Conservation (phyloP, 2,329 filamentous ascomycete species). For the Aureobasidium melanogenum region DNA sequence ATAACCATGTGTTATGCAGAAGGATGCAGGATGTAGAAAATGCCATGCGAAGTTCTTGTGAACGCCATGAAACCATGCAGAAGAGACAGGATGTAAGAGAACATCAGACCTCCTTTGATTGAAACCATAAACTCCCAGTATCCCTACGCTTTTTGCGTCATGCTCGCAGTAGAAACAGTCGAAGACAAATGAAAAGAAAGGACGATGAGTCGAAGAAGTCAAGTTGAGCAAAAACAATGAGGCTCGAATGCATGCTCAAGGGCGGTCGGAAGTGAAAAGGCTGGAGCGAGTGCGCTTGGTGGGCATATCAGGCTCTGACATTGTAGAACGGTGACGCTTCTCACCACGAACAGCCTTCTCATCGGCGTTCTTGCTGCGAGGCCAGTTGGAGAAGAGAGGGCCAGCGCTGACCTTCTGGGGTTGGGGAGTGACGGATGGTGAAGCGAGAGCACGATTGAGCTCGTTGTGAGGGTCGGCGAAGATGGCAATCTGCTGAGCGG, state of each 20-base stretch:
- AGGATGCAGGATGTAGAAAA: neutral
- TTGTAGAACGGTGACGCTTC: neutral
- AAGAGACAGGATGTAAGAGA: neutral
- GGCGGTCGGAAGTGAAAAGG: neutral
- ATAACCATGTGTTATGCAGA: neutral
- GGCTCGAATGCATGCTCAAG: neutral
- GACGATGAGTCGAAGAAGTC: neutral
- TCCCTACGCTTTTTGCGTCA: neutral
- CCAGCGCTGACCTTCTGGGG: conserved; percentile 23
- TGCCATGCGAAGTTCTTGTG: neutral
- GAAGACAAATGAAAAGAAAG: neutral
- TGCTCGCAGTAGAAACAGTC: neutral
- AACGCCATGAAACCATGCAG: neutral
- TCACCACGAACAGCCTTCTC: neutral
- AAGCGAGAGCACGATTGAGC: neutral
- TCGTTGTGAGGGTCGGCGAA: conserved; percentile 7
- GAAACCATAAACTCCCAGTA: neutral
- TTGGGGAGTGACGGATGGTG: conserved; percentile 10
- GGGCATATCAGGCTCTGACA: conserved; percentile 1
- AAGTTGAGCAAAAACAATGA: neutral
- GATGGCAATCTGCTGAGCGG: conserved; percentile 18
- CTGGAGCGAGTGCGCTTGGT: neutral
- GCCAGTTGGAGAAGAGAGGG: conserved; percentile 61
- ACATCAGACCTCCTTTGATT: neutral
- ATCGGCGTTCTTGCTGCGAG: conserved; percentile 45